These are phyloP conservation scores for Paecilomyces formosus DNA, from an alignment of 2,329 filamentous ascomycete genomes.

Conservation along the genomic window DNA sequence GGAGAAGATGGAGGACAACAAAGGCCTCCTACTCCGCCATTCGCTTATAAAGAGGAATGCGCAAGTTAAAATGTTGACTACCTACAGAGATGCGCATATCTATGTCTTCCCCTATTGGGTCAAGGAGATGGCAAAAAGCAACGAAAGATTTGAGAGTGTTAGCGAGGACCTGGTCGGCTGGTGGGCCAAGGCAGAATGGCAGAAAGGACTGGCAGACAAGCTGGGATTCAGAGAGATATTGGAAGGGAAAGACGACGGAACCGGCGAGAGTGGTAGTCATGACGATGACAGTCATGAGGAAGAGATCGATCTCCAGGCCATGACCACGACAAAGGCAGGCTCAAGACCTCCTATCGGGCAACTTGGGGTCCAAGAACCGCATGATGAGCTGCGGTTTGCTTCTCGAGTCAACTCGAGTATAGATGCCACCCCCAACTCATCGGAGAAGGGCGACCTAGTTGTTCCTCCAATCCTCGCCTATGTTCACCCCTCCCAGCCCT, in stretches of 20 bases:
- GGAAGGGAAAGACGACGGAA: slow-evolving; percentile 35
- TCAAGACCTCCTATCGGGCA: slow-evolving; percentile 8
- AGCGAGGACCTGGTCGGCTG: slow-evolving; percentile 87
- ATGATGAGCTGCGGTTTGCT: slow-evolving; percentile 15
- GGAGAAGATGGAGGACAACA: slow-evolving; percentile 70
- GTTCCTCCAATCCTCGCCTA: slow-evolving; percentile 76
- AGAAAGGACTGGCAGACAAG: slow-evolving; percentile 70
- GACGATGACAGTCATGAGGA: slow-evolving; percentile 41
- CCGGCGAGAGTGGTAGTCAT: slow-evolving; percentile 31
- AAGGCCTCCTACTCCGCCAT: slow-evolving; percentile 60
- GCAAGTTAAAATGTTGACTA: slow-evolving; percentile 70
- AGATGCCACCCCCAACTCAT: slow-evolving; percentile 1
- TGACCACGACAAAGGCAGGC: slow-evolving; percentile 46
- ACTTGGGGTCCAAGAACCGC: slow-evolving; percentile 3
- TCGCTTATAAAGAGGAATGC: slow-evolving; percentile 68
- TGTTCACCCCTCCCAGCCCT: slow-evolving; percentile 52
- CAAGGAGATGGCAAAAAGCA: slow-evolving; percentile 70
- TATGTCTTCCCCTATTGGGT: slow-evolving; percentile 94
- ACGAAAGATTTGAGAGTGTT: slow-evolving; percentile 78
- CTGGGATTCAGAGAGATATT: slow-evolving; percentile 64
- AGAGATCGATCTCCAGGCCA: slow-evolving; percentile 46
- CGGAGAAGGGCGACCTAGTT: slow-evolving; percentile 21
- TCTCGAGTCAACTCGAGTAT: slow-evolving; percentile 18
- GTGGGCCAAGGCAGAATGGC: slow-evolving; percentile 95
- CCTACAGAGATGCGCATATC: slow-evolving; percentile 83